These are phyloP conservation scores for Metschnikowia noctiluminum DNA, from an alignment of 805 yeast species.

Conservation along the genomic window DNA sequence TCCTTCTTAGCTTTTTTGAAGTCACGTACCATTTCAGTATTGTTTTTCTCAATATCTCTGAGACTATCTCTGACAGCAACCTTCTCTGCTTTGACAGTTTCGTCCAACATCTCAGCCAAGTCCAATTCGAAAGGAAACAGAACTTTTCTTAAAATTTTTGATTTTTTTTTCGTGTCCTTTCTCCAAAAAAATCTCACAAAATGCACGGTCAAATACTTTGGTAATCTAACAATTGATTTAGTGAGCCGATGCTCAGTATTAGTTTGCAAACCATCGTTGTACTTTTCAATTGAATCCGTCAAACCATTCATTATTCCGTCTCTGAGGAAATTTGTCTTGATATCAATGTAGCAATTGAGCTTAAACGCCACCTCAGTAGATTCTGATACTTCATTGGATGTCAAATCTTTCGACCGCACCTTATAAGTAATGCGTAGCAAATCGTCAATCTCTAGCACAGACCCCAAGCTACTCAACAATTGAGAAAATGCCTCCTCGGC, in stretches of 20 bases:
- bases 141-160: conserved; percentile 91
- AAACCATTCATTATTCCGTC: conserved; percentile 78
- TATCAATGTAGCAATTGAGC: conserved; percentile 84
- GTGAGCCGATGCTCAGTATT: conserved; percentile 68
- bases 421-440: conserved; percentile 65
- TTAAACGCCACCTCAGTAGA: conserved; percentile 57
- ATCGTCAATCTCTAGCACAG: conserved; percentile 49
- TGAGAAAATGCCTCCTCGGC: conserved; percentile 96
- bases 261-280: conserved; percentile 63
- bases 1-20: conserved; percentile 58
- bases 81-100: conserved; percentile 64
- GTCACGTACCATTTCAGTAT: conserved; percentile 67
- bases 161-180: conserved; percentile 82
- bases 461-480: conserved; percentile 52
- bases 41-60: conserved; percentile 70
- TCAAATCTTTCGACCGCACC: conserved; percentile 61
- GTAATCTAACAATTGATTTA: conserved; percentile 68
- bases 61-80: conserved; percentile 72
- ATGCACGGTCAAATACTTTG: conserved; percentile 84
- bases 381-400: conserved; percentile 31
- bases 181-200: conserved; percentile 97
- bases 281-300: conserved; percentile 74
- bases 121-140: conserved; percentile 93
- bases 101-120: conserved; percentile 79
- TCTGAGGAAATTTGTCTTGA: conserved; percentile 79